Conservation (phyloP, 345 rosid species). For the Kandelia obovata region DNA sequence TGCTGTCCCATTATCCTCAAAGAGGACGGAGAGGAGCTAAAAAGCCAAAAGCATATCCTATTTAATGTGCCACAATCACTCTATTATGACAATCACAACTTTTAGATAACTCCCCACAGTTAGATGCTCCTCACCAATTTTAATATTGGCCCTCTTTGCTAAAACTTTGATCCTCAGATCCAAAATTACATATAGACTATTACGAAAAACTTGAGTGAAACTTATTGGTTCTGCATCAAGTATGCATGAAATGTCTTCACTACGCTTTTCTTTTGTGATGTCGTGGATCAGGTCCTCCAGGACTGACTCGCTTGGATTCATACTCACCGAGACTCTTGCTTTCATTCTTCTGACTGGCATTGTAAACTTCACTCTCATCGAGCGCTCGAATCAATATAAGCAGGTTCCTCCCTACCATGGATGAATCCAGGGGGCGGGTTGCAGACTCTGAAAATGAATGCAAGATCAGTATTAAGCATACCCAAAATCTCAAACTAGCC, state of each 20-base stretch:
- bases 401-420: slow-evolving; percentile 12
- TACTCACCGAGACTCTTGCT: background rate
- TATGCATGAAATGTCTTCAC: background rate
- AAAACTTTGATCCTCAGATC: too few relatives aligned
- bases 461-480: slow-evolving; percentile 19
- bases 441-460: background rate
- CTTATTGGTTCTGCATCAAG: too few relatives aligned
- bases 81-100: too few relatives aligned
- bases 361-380: slow-evolving; percentile 16
- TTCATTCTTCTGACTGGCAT: slow-evolving; percentile 11
- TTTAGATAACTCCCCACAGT: too few relatives aligned
- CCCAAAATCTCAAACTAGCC: slow-evolving; percentile 10
- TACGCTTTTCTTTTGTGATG: slow-evolving; percentile 37
- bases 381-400: slow-evolving; percentile 16
- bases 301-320: slow-evolving; percentile 34
- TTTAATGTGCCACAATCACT: too few relatives aligned
- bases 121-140: too few relatives aligned
- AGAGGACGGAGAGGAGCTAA: too few relatives aligned
- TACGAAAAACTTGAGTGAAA: too few relatives aligned
- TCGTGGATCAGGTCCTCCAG: slow-evolving; percentile 53
- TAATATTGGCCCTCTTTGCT: too few relatives aligned
- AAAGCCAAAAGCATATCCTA: too few relatives aligned
- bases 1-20: too few relatives aligned
- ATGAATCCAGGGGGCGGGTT: slow-evolving; percentile 12
- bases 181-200: too few relatives aligned